phyloP scores from a whole-genome alignment of 805 yeast species.

The Pichia phayaonensis region DNA sequence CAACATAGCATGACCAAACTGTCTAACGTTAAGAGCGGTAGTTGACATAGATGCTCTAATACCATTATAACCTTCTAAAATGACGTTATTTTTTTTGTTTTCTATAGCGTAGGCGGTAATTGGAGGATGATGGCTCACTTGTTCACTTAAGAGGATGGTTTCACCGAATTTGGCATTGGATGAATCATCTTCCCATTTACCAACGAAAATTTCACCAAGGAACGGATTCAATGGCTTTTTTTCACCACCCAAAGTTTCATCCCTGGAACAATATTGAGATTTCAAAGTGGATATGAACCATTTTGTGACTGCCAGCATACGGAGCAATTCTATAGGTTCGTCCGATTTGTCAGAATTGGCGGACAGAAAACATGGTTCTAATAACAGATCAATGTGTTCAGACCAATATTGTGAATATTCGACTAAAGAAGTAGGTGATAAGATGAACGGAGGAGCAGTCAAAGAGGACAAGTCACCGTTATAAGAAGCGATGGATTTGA shows the following conservation, averaged over 20 bases:
- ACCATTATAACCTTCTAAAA: conserved; percentile 83
- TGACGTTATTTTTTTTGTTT: conserved; percentile 62
- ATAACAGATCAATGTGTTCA: conserved; percentile 77
- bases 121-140: conserved; percentile 97
- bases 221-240: conserved; percentile 97
- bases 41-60: conserved; percentile 77
- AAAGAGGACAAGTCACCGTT: conserved; percentile 89
- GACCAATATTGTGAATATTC: conserved; percentile 97
- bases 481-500: conserved; percentile 85
- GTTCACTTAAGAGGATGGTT: conserved; percentile 76
- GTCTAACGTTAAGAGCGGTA: conserved; percentile 75
- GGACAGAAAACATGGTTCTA: conserved; percentile 54
- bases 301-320: conserved; percentile 74
- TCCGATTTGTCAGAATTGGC: conserved; percentile 24
- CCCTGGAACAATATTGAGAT: conserved; percentile 90
- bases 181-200: conserved; percentile 65
- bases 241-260: conserved; percentile 88
- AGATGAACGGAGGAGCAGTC: conserved; percentile 96
- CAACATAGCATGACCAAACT: conserved; percentile 83
- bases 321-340: conserved; percentile 46
- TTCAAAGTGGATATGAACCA: conserved; percentile 91
- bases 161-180: conserved; percentile 54
- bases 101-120: conserved; percentile 84
- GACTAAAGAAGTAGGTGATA: conserved; percentile 79
- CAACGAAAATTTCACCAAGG: conserved; percentile 88